Percentiles rank a stretch among this genome's conserved stretches.
Conservation (phyloP, 306 rosid species). For the Urtica urens region DNA sequence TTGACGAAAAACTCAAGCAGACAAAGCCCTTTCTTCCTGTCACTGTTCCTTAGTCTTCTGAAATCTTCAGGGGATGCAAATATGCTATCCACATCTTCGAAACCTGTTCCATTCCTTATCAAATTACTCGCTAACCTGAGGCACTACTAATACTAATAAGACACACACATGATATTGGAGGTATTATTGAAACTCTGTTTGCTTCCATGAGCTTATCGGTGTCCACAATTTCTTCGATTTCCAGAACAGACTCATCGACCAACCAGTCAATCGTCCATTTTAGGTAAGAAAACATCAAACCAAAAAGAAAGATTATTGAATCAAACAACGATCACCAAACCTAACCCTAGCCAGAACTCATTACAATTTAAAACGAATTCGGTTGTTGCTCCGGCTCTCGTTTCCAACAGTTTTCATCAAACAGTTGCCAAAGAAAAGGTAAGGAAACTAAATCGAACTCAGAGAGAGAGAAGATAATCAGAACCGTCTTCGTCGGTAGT, state of each 20-base stretch:
- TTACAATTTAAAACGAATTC: not conserved
- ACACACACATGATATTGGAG: not conserved
- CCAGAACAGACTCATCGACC: not conserved
- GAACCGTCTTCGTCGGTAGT: conserved; percentile 88
- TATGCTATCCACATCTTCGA: conserved; percentile 67
- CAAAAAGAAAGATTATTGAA: not conserved
- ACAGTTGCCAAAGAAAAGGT: not conserved
- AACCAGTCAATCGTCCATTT: not conserved
- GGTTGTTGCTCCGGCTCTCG: not conserved
- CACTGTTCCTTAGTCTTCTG: conserved; percentile 36
- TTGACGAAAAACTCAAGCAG: conserved; percentile 72
- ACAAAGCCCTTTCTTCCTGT: conserved; percentile 49
- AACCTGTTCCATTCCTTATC: conserved; percentile 37
- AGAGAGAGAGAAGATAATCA: conserved; percentile 15
- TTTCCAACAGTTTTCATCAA: conserved; percentile 10
- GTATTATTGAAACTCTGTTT: not conserved
- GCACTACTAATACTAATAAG: not conserved
- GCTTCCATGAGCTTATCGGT: not conserved
- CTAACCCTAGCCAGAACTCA: not conserved
- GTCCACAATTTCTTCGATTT: not conserved
- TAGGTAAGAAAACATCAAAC: not conserved
- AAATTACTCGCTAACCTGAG: not conserved
- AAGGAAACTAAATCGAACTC: not conserved
- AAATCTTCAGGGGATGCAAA: conserved; percentile 87
- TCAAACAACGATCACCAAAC: not conserved